Base-by-base conservation (phyloP, 768 basidiomycete species). In the Russula emetica region DNA sequence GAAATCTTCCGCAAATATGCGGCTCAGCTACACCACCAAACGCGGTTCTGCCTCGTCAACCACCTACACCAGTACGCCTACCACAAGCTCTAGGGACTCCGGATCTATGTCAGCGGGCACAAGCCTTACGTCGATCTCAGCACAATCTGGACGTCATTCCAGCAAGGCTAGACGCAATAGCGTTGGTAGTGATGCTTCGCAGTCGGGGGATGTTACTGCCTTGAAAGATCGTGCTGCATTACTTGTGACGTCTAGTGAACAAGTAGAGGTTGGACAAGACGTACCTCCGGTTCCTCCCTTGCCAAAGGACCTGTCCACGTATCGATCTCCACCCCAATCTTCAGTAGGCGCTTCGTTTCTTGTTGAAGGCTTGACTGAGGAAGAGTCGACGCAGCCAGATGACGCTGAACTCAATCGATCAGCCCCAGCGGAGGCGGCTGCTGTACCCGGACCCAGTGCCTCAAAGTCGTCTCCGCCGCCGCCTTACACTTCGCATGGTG, bases 261-360 rank as follows among this genome's bases (percentile, higher is more conserved):
- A 75, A 49, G 73, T 76, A 49, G 88, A 90, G 62, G 84, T 84
- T 14, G 59, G 55, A 68, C 76, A 77, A 63, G 70, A 77, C 61
- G 94, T 97, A n/a, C 94, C 94, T 20, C 94, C 94, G 30, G 93
- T 96, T 4, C 94, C 94, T 40, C 94, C 94, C 42, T 77, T 97
- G 30, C 94, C 94, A 49, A 95, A 97, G 77, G 92, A 94, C 70
- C 74, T 94, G 60, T 85, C 87, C n/a, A 84, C 76, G 24, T 90
- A 85, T 76, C 85, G 85, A 58, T 86, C 88, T 1, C 88, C 88
- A 26, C 85, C 84, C 24, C 81, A 85, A 20, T 81, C 88, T 20
- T 76, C 85, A 28, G 78, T 79, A 50, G 75, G 83, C 56, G 71
- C 77, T 22, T 83, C 85, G 68, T 83, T 87, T 34, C 70, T 77